Conservation (phyloP, 2,329 filamentous ascomycete species). For the Exutisphaerella laricina region DNA sequence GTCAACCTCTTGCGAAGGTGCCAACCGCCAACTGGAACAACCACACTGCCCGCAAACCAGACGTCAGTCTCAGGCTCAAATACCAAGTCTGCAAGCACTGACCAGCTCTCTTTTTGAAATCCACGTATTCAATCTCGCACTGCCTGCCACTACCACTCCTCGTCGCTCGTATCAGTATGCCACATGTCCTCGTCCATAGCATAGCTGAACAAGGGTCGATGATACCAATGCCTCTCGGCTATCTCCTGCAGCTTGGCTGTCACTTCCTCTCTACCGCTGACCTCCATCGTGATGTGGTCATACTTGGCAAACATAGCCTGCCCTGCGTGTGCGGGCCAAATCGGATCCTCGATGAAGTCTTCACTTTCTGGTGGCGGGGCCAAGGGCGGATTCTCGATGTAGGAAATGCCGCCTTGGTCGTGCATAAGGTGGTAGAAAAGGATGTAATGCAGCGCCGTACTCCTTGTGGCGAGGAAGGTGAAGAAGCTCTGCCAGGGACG, state of each 20-base stretch:
- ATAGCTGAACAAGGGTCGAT: conserved; percentile 23
- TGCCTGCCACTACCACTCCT: conserved; percentile 26
- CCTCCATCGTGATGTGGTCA: conserved; percentile 24
- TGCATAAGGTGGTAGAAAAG: conserved; percentile 28
- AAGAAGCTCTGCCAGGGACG: conserved; percentile 27
- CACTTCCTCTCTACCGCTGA: conserved; percentile 17
- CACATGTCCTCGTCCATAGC: conserved; percentile 29
- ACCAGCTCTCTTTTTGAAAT: too few species aligned
- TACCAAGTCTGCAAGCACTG: conserved; percentile 1
- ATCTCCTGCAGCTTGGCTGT: conserved; percentile 15
- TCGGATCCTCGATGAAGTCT: conserved; percentile 11
- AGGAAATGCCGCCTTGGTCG: conserved; percentile 23
- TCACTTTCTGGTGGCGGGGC: conserved; percentile 11
- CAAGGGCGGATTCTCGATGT: conserved; percentile 16
- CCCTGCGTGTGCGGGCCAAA: conserved; percentile 8
- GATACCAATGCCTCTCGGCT: conserved; percentile 28
- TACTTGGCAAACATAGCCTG: conserved; percentile 20
- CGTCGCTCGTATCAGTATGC: conserved; percentile 32
- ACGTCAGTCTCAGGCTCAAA: conserved; percentile 1
- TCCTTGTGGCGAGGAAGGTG: conserved; percentile 20
- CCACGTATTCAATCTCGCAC: too few species aligned
- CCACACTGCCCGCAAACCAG: conserved; percentile 40
- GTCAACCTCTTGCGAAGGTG: conserved; percentile 28
- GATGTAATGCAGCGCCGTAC: conserved; percentile 23
- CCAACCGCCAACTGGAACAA: conserved; percentile 36